Evolutionary conservation across 768 basidiomycete genomes (phyloP).

Genomic region (Tricholoma furcatifolium): DNA sequence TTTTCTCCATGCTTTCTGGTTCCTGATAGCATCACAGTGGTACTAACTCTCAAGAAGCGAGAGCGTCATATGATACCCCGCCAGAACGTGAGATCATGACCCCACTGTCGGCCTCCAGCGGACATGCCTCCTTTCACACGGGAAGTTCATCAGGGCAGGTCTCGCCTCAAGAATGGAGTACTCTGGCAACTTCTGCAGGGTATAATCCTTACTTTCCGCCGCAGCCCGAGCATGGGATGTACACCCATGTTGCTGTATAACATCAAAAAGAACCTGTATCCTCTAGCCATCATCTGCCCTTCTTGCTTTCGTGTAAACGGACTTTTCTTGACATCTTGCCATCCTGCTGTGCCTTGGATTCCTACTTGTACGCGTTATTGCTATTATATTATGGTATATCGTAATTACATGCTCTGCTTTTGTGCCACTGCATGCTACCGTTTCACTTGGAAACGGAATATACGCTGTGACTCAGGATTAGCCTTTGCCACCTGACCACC

Average conservation of each 20-base stretch:
- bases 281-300: background rate
- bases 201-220: conserved; percentile 74
- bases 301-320: conserved; percentile 6
- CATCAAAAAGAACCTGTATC: conserved; percentile 7
- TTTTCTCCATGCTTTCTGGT: background rate
- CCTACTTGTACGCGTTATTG: conserved; percentile 9
- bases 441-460: conserved; percentile 46
- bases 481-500: conserved; percentile 39
- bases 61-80: conserved; percentile 55
- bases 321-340: conserved; percentile 19
- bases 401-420: conserved; percentile 12
- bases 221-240: conserved; percentile 50
- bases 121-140: conserved; percentile 44
- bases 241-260: conserved; percentile 58
- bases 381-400: conserved; percentile 20
- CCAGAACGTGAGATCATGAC: conserved; percentile 65
- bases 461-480: conserved; percentile 44
- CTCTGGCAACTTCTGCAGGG: conserved; percentile 44
- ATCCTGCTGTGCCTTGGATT: conserved; percentile 1
- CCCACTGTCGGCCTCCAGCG: conserved; percentile 49
- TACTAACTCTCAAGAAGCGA: conserved; percentile 47
- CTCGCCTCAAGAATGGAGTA: conserved; percentile 62
- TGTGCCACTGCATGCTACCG: conserved; percentile 5
- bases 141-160: conserved; percentile 42
- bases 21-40: conserved; percentile 33